Conservation (phyloP, 805 yeast genomes). For the Saccharomycopsis vini region DNA sequence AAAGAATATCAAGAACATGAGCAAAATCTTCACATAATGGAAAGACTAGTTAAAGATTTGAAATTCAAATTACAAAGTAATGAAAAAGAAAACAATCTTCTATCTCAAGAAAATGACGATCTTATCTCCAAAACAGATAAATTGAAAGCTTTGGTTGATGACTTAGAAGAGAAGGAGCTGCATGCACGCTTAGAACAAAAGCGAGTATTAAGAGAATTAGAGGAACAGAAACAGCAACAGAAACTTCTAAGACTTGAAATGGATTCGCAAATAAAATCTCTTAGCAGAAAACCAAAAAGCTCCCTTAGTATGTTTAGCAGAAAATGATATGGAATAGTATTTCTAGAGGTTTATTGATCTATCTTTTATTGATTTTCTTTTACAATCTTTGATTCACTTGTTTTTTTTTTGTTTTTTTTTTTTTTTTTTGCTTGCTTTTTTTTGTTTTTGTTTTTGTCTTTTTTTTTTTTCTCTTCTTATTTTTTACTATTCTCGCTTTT, state of each 20-base stretch:
- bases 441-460: background rate
- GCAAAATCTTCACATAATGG: constrained; percentile 47
- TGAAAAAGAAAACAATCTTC: constrained; percentile 38
- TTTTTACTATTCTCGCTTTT: background rate
- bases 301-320: no score
- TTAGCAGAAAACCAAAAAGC: no score
- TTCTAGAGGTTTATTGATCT: no score
- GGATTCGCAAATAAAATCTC: no score
- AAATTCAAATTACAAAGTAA: constrained; percentile 45
- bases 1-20: constrained; percentile 38
- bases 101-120: constrained; percentile 50
- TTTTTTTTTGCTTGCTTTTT: background rate
- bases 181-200: constrained; percentile 35
- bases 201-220: constrained; percentile 47
- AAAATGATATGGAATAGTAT: no score
- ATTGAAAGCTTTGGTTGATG: constrained; percentile 35
- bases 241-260: constrained; percentile 45
- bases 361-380: no score
- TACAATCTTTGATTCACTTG: no score
- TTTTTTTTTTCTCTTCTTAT: background rate
- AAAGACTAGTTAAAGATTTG: constrained; percentile 46
- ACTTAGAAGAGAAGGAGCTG: constrained; percentile 36
- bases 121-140: constrained; percentile 42
- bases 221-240: constrained; percentile 28
- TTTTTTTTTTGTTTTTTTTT: no score